Base-by-base conservation (phyloP, 345 rosid species). In the Cardamine chenopodiifolia region DNA sequence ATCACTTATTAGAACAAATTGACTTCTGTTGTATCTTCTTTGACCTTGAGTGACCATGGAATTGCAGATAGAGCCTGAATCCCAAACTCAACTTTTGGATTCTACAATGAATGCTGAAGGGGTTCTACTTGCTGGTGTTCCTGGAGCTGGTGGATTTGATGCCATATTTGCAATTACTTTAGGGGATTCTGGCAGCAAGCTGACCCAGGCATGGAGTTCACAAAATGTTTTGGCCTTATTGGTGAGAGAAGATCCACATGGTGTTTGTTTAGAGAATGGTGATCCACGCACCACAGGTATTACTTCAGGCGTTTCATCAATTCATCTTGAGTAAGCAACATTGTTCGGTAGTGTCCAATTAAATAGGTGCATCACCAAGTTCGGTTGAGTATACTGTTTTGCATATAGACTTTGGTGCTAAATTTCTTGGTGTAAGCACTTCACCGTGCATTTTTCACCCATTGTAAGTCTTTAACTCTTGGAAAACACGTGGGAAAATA, bases 131-230 rank as follows among this genome's bases (percentile, higher is more conserved):
- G 98, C 88, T 40, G 97, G 97, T 56, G 96, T 95, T 76, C 98
- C 99, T 45, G 99, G 98, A 72, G 98, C 97, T 29, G 99, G 99
- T 60, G 99, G 98, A 17, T 95, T 90, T 66, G 97, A 95, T 82
- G 99, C 99, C 3, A 75, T 95, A 56, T 92, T 92, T 68, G 88
- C 97, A 4, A 70, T 95, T 34, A 82, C 90, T 7, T 76, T 95
- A 26, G 97, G 94, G 28, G 89, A 87, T 74, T 83, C 95, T 7
- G 79, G 84, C 74, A 68, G 73, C 81, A 78, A 62, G 54, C 78
- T 95, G 63, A 57, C 86, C 62, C 83, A 78, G 72, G 79, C 86
- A 48, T 92, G 99, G 98, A 90, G 89, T 74, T 84, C 86, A 2
- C 84, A 48, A 62, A 85, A 87, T 64, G 91, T 95, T 39, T 83